phyloP scores from a whole-genome alignment of 1,284 basidiomycete species.

The Tilletia indica region DNA sequence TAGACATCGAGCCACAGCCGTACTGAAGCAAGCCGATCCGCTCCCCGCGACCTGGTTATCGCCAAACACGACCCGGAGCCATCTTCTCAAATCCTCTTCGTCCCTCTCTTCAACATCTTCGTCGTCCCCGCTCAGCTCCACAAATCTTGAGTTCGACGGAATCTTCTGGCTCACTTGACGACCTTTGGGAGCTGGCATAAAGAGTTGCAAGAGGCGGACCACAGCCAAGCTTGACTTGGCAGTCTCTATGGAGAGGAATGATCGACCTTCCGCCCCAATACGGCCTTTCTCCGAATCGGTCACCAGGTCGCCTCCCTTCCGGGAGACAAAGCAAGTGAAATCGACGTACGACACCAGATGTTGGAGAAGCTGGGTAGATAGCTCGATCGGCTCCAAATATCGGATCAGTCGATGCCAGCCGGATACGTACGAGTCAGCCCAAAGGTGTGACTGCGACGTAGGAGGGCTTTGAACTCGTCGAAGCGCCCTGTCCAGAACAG shows the following conservation, averaged over 20 bases:
- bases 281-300: not conserved
- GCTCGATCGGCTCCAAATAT: not conserved
- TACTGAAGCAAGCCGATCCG: too few relatives aligned
- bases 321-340: not conserved
- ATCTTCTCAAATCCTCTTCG: not conserved
- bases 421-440: not conserved
- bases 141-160: not conserved
- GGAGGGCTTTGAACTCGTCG: not conserved
- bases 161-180: too few relatives aligned
- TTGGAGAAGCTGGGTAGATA: not conserved
- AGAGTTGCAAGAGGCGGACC: not conserved
- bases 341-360: not conserved
- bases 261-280: not conserved
- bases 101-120: not conserved
- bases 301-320: not conserved
- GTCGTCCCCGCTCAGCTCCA: not conserved
- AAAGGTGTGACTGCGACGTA: not conserved
- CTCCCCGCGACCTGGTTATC: not conserved
- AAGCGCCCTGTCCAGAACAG: not conserved
- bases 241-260: not conserved
- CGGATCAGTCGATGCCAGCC: not conserved
- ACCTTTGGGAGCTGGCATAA: not conserved
- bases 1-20: constrained; percentile 1
- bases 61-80: not conserved
- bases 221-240: not conserved